Conservation (phyloP, 495 filamentous ascomycete species). For the Chaetomium cochliodes region DNA sequence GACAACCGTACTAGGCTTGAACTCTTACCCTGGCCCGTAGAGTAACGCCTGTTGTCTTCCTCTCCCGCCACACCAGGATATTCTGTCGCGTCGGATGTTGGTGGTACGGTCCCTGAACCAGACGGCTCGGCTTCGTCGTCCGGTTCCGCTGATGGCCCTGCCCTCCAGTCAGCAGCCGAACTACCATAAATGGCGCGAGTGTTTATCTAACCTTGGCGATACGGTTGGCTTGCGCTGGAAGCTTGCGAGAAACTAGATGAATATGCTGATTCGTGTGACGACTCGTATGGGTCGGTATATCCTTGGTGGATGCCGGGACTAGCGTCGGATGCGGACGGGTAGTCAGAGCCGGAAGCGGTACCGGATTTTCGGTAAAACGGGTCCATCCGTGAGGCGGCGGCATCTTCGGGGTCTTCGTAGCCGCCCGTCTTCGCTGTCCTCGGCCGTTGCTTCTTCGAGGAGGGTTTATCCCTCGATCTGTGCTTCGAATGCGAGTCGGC, state of each 20-base stretch:
- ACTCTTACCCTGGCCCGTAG: not conserved
- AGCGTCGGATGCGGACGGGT: not conserved
- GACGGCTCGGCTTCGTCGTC: not conserved
- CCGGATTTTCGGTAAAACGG: conserved; percentile 7
- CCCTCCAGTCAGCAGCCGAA: not conserved
- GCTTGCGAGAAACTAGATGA: not conserved
- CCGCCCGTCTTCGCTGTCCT: conserved; percentile 1
- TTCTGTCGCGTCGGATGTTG: not conserved
- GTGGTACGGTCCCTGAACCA: not conserved
- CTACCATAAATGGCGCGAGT: not conserved
- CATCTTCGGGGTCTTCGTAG: not conserved
- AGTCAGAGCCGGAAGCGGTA: not conserved
- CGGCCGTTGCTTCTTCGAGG: conserved; percentile 7
- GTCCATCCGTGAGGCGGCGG: not conserved
- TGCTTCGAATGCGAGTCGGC: not conserved
- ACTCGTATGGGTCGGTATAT: not conserved
- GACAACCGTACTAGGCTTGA: not conserved
- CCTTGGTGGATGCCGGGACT: not conserved
- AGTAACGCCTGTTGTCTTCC: not conserved
- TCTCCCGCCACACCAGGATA: not conserved
- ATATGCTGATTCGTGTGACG: not conserved
- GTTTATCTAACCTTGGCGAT: conserved; percentile 9
- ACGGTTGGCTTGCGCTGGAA: not conserved
- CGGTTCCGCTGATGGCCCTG: not conserved
- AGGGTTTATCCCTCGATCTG: conserved; percentile 15